These are phyloP conservation scores for Fusarium dlaminii DNA, from an alignment of 2,329 filamentous ascomycete species.

Conservation along the genomic window DNA sequence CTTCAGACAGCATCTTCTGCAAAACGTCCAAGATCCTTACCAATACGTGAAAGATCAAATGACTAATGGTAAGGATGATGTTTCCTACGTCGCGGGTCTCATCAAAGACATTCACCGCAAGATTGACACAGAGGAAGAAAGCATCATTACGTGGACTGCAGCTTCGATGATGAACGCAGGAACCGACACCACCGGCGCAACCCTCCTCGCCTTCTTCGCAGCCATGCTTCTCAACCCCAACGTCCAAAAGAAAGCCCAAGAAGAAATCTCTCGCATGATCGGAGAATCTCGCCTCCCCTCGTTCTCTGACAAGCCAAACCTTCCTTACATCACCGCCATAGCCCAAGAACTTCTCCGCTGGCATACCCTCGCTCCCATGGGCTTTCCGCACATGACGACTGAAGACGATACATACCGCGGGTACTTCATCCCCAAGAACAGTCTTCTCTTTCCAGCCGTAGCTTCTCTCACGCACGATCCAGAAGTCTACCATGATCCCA, in stretches of 20 bases:
- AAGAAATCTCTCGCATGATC: slow-evolving; percentile 55
- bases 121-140: slow-evolving; percentile 2
- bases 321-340: slow-evolving; percentile 54
- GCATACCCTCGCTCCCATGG: slow-evolving; percentile 43
- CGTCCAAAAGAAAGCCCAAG: slow-evolving; percentile 53
- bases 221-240: slow-evolving; percentile 57
- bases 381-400: slow-evolving; percentile 51
- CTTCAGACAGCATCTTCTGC: background rate
- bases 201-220: slow-evolving; percentile 49
- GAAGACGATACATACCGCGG: slow-evolving; percentile 40
- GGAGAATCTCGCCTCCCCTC: slow-evolving; percentile 54
- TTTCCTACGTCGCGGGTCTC: slow-evolving; percentile 10
- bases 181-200: slow-evolving; percentile 44
- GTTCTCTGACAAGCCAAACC: slow-evolving; percentile 52
- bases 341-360: slow-evolving; percentile 47
- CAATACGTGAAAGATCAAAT: background rate
- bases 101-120: slow-evolving; percentile 1
- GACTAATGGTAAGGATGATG: background rate
- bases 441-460: slow-evolving; percentile 16
- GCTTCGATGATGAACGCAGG: slow-evolving; percentile 43
- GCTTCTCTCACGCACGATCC: background rate
- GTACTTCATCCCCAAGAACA: slow-evolving; percentile 42
- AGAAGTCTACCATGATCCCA: slow-evolving; percentile 57
- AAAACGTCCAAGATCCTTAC: slow-evolving; percentile 3
- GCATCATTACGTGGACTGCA: slow-evolving; percentile 10